Percentiles rank a stretch among this genome's conserved stretches.
Conservation (phyloP, 495 filamentous ascomycete genomes). For the Penicillium angulare region DNA sequence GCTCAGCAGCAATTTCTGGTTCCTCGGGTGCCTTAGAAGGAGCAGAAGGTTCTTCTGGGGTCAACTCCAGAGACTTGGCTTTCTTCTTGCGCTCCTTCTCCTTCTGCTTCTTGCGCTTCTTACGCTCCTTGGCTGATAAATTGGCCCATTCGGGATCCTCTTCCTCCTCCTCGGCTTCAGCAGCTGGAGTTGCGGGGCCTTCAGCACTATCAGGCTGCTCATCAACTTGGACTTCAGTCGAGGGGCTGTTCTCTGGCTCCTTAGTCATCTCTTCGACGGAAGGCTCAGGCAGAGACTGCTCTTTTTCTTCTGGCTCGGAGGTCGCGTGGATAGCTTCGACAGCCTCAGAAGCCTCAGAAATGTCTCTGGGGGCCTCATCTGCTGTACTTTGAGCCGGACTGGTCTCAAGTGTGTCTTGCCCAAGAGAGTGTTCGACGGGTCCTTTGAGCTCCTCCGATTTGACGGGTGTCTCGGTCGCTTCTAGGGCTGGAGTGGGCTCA, state of each 20-base stretch:
- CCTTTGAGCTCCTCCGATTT: background rate
- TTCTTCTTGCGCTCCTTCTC: constrained; percentile 39
- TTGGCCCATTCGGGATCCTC: constrained; percentile 8
- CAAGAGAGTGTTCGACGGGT: background rate
- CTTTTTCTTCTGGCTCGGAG: background rate
- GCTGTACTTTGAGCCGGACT: background rate
- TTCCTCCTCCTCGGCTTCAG: constrained; percentile 5
- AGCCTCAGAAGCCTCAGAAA: background rate
- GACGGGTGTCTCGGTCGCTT: background rate
- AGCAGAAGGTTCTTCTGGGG: constrained; percentile 14
- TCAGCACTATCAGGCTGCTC: constrained; percentile 1
- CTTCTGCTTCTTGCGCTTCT: constrained; percentile 35
- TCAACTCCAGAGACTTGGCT: constrained; percentile 29
- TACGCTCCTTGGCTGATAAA: constrained; percentile 25
- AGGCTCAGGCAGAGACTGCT: constrained; percentile 1
- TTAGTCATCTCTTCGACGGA: constrained; percentile 2
- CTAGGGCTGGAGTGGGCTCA: background rate
- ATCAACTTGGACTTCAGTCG: background rate
- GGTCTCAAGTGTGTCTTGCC: constrained; percentile 7
- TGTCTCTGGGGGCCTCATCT: background rate
- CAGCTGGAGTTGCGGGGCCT: background rate
- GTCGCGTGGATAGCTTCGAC: background rate
- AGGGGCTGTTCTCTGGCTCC: background rate
- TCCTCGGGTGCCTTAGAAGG: constrained; percentile 5
- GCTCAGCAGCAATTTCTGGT: background rate